Percentiles rank a stretch among this genome's conserved stretches.
Evolutionary conservation across 1,139 yeast species (phyloP).

Genomic region (Suhomyces anneliseae): DNA sequence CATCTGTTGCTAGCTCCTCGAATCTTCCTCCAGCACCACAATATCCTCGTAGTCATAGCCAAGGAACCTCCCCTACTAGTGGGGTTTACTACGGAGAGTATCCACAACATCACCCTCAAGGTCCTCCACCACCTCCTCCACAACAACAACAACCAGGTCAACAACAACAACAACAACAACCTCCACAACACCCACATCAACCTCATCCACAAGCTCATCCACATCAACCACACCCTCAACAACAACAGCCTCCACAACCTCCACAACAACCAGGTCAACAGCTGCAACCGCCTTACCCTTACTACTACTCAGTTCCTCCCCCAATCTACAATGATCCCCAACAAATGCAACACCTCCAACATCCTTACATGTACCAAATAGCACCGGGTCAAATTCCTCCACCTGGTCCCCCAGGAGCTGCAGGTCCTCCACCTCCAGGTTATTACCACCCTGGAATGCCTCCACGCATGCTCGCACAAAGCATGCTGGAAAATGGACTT

Average conservation of each 20-base stretch:
- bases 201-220: conserved; percentile 3
- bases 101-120: not conserved
- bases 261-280: not conserved
- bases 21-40: conserved; percentile 9
- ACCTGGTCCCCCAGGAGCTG: conserved; percentile 4
- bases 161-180: conserved; percentile 11
- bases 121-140: not conserved
- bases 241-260: not conserved
- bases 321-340: conserved; percentile 8
- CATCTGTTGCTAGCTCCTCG: not conserved
- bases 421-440: conserved; percentile 6
- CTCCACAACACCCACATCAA: conserved; percentile 6
- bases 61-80: conserved; percentile 7
- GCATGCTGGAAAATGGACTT: conserved; percentile 6
- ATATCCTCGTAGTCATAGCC: conserved; percentile 7
- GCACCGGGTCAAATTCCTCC: conserved; percentile 8
- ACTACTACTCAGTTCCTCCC: conserved; percentile 9
- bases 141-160: conserved; percentile 1
- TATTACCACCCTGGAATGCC: conserved; percentile 11
- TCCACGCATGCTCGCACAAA: conserved; percentile 6
- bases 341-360: conserved; percentile 3
- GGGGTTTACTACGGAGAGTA: conserved; percentile 1
- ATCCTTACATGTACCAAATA: conserved; percentile 10
- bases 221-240: conserved; percentile 8
- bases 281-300: conserved; percentile 5